Percentiles rank a stretch among this genome's conserved stretches.
Conservation (phyloP, 495 filamentous ascomycete species). For the Tirmania nivea region DNA sequence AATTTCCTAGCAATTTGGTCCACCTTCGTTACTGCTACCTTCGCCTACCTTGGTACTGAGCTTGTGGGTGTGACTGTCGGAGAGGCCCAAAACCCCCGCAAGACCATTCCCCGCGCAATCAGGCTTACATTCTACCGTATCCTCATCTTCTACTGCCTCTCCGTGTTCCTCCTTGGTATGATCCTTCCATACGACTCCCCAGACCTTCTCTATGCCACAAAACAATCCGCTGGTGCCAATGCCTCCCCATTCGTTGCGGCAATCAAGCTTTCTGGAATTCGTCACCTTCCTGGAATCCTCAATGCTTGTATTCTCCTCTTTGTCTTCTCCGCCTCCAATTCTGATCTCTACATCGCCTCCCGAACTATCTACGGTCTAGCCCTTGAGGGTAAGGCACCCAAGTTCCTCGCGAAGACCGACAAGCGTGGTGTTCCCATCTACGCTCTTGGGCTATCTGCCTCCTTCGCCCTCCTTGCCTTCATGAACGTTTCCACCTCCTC, state of each 20-base stretch:
- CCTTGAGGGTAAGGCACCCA: slow-evolving; percentile 51
- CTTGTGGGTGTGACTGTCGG: slow-evolving; percentile 62
- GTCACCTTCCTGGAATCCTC: slow-evolving; percentile 31
- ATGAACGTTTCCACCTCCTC: slow-evolving; percentile 54
- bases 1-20: slow-evolving; percentile 60
- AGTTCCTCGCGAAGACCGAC: slow-evolving; percentile 48
- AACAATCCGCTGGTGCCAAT: slow-evolving; percentile 21
- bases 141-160: slow-evolving; percentile 56
- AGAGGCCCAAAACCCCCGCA: slow-evolving; percentile 56
- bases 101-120: slow-evolving; percentile 55
- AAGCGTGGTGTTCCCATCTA: slow-evolving; percentile 52
- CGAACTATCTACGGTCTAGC: slow-evolving; percentile 64
- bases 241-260: slow-evolving; percentile 45
- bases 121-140: slow-evolving; percentile 74
- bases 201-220: slow-evolving; percentile 33
- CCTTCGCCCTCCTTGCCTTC: slow-evolving; percentile 49
- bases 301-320: slow-evolving; percentile 56
- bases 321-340: slow-evolving; percentile 62
- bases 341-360: slow-evolving; percentile 60
- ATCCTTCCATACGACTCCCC: slow-evolving; percentile 30
- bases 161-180: slow-evolving; percentile 38
- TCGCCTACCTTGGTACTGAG: slow-evolving; percentile 71
- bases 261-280: slow-evolving; percentile 32
- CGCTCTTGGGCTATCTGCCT: slow-evolving; percentile 37
- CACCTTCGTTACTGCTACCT: slow-evolving; percentile 54